These are phyloP conservation scores for Manihot esculenta DNA, from an alignment of 441 rosid genomes.

Conservation along the genomic window DNA sequence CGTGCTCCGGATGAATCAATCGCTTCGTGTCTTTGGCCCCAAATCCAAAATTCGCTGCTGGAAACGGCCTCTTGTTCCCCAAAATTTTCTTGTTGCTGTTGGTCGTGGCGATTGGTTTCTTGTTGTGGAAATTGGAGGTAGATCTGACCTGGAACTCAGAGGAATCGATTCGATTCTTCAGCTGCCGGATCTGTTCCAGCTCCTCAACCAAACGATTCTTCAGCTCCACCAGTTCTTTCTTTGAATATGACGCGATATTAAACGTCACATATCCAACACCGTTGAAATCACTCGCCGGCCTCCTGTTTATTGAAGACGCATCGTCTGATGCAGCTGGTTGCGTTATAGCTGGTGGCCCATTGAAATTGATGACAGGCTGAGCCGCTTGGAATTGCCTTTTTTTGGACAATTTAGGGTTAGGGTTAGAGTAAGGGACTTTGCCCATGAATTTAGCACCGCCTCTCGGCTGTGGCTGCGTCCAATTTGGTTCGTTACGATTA, in stretches of 20 bases:
- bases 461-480: conserved; percentile 48
- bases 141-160: conserved; percentile 41
- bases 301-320: conserved; percentile 48
- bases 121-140: conserved; percentile 29
- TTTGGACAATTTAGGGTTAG: conserved; percentile 41
- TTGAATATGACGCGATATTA: conserved; percentile 36
- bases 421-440: conserved; percentile 47
- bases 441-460: conserved; percentile 51
- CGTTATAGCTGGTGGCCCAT: conserved; percentile 38
- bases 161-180: conserved; percentile 54
- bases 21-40: conserved; percentile 40
- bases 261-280: conserved; percentile 36
- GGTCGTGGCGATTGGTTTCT: conserved; percentile 16
- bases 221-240: conserved; percentile 56
- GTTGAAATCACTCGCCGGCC: conserved; percentile 27
- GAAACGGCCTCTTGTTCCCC: conserved; percentile 50
- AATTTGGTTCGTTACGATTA: conserved; percentile 54
- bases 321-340: conserved; percentile 59
- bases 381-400: conserved; percentile 42
- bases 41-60: conserved; percentile 12
- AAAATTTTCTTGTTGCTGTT: conserved; percentile 38
- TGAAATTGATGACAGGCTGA: conserved; percentile 30
- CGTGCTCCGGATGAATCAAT: conserved; percentile 32
- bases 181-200: conserved; percentile 66
- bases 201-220: conserved; percentile 54